Percentiles rank a stretch among this genome's conserved stretches.
Evolutionary conservation across 371 early-diverging fungal species (phyloP).

Genomic region (Mortierella sp.): DNA sequence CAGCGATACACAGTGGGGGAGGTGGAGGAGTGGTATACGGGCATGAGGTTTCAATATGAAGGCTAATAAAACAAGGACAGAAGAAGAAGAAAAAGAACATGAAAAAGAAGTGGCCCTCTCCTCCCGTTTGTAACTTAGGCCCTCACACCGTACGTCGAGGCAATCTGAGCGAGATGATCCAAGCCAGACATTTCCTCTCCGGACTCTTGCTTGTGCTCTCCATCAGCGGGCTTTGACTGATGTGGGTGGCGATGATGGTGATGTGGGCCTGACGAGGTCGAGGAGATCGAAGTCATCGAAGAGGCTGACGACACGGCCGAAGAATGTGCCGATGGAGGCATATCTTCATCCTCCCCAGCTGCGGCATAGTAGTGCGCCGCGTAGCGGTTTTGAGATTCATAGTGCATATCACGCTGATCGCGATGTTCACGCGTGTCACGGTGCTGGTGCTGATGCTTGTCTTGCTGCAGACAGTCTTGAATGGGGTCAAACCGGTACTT

Average conservation of each 20-base stretch:
- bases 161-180: slow-evolving; percentile 49
- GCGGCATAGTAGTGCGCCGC: slow-evolving; percentile 9
- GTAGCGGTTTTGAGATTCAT: neutral
- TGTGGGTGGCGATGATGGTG: slow-evolving; percentile 6
- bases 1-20: neutral
- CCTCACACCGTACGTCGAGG: slow-evolving; percentile 41
- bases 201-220: slow-evolving; percentile 13
- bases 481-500: slow-evolving; percentile 52
- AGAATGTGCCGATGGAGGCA: slow-evolving; percentile 15
- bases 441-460: slow-evolving; percentile 31
- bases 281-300: slow-evolving; percentile 43
- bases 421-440: slow-evolving; percentile 2
- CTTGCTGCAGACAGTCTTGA: slow-evolving; percentile 51
- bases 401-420: slow-evolving; percentile 10
- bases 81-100: neutral
- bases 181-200: slow-evolving; percentile 42
- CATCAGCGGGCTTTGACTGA: neutral
- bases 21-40: slow-evolving; percentile 15
- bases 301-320: slow-evolving; percentile 31
- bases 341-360: slow-evolving; percentile 22
- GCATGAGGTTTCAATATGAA: neutral
- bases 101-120: no score
- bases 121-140: neutral
- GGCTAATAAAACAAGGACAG: slow-evolving; percentile 1
- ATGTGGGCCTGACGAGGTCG: slow-evolving; percentile 18